Conservation (phyloP, 108 stramenopile genomes). For the Cyclostephanos tholiformis region DNA sequence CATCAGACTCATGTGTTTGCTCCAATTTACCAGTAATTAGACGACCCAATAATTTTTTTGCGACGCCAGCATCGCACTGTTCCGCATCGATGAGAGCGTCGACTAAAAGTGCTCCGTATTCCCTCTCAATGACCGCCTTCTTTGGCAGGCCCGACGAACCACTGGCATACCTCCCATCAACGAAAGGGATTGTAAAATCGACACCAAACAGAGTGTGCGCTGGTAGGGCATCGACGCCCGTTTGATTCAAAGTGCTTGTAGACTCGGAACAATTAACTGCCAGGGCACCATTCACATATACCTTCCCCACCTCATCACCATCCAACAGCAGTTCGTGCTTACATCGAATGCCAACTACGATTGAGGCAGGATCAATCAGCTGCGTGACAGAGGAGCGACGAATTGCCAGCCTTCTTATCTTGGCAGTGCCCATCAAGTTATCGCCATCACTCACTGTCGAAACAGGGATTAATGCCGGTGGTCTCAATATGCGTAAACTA, state of each 20-base stretch:
- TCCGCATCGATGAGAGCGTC: conserved; percentile 75
- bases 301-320: conserved; percentile 61
- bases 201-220: conserved; percentile 76
- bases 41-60: conserved; percentile 60
- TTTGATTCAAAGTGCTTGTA: conserved; percentile 45
- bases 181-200: conserved; percentile 66
- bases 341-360: conserved; percentile 58
- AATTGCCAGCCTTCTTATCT: conserved; percentile 21
- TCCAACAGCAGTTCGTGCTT: conserved; percentile 72
- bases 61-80: conserved; percentile 52
- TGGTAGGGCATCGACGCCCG: conserved; percentile 50
- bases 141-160: conserved; percentile 53
- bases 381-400: conserved; percentile 38
- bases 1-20: conserved; percentile 37
- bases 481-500: conserved; percentile 32
- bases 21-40: conserved; percentile 59
- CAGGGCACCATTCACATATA: conserved; percentile 75
- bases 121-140: conserved; percentile 39
- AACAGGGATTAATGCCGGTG: conserved; percentile 30
- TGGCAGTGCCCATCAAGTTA: background rate
- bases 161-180: conserved; percentile 44
- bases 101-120: conserved; percentile 40
- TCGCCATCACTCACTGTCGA: conserved; percentile 5
- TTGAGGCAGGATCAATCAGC: conserved; percentile 44
- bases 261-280: conserved; percentile 46